Percentiles rank a stretch among this genome's conserved stretches.
Evolutionary conservation across 352 stramenopile genomes (phyloP).

Genomic region (Phytophthora fragariae): DNA sequence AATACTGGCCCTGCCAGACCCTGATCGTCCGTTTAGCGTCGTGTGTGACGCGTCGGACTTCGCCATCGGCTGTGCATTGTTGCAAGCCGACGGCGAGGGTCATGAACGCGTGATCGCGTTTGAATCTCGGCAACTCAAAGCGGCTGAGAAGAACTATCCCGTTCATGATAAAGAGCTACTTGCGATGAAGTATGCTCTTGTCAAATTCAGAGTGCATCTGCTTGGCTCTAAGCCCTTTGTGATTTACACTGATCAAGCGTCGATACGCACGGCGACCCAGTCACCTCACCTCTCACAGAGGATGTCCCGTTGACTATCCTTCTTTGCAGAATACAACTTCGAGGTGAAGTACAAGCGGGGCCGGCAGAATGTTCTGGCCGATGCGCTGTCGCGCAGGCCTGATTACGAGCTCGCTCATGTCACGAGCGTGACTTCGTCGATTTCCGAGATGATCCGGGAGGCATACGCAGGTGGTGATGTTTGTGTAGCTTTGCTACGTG

Average conservation of each 20-base stretch:
- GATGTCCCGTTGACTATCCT: constrained; percentile 1
- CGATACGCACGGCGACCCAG: not conserved
- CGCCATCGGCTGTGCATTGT: too few species aligned
- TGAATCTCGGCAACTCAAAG: not conserved
- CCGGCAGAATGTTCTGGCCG: not conserved
- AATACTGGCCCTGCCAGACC: too few species aligned
- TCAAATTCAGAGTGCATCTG: constrained; percentile 2
- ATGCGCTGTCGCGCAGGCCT: not conserved
- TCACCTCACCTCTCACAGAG: not conserved
- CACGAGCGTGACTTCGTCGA: too few species aligned
- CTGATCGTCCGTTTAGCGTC: too few species aligned
- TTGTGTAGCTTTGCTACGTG: too few species aligned
- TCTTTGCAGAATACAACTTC: constrained; percentile 7
- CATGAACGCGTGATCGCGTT: not conserved
- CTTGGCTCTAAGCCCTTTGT: not conserved
- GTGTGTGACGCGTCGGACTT: too few species aligned
- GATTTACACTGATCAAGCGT: not conserved
- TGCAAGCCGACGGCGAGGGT: too few species aligned
- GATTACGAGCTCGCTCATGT: too few species aligned
- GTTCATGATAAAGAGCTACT: not conserved
- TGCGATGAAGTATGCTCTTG: constrained; percentile 8
- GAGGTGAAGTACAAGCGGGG: constrained; percentile 1
- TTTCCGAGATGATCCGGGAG: too few species aligned
- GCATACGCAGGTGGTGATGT: too few species aligned
- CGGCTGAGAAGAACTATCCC: too few species aligned